These are phyloP conservation scores for Pseudogymnoascus verrucosus DNA, from an alignment of 2,329 filamentous ascomycete genomes.

Conservation along the genomic window DNA sequence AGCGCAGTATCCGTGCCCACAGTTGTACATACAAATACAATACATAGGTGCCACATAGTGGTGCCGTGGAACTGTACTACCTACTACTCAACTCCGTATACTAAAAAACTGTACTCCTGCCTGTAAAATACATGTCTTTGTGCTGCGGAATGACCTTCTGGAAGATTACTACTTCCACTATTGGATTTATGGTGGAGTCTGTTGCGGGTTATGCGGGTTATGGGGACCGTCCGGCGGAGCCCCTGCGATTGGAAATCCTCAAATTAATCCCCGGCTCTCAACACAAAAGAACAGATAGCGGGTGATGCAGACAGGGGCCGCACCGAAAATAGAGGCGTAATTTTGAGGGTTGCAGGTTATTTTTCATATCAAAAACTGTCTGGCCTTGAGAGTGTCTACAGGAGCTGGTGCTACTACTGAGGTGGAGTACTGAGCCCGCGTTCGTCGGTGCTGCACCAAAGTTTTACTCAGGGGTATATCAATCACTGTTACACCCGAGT, in stretches of 20 bases:
- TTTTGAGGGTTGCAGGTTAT: not conserved
- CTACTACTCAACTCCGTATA: not conserved
- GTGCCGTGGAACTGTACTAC: not conserved
- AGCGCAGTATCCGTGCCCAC: not conserved
- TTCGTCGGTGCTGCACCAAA: not conserved
- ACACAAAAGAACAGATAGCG: not conserved
- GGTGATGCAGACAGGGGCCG: not conserved
- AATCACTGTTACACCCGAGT: not conserved
- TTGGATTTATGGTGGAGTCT: constrained; percentile 5
- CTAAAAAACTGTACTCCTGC: not conserved
- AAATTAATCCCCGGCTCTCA: constrained; percentile 1
- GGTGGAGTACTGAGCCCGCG: not conserved
- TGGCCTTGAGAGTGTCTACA: not conserved
- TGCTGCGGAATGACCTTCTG: constrained; percentile 4
- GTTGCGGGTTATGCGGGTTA: not conserved
- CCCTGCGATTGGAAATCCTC: constrained; percentile 2
- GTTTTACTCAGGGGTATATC: not conserved
- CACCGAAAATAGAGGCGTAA: not conserved
- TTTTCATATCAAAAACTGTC: not conserved
- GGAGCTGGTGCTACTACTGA: not conserved
- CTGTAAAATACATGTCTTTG: not conserved
- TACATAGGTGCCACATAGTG: not conserved
- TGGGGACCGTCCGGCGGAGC: not conserved
- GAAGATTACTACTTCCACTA: constrained; percentile 8
- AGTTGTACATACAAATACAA: not conserved